These are phyloP conservation scores for Nothomitra cinnamomea DNA, from an alignment of 2,329 filamentous ascomycete species.

Conservation along the genomic window DNA sequence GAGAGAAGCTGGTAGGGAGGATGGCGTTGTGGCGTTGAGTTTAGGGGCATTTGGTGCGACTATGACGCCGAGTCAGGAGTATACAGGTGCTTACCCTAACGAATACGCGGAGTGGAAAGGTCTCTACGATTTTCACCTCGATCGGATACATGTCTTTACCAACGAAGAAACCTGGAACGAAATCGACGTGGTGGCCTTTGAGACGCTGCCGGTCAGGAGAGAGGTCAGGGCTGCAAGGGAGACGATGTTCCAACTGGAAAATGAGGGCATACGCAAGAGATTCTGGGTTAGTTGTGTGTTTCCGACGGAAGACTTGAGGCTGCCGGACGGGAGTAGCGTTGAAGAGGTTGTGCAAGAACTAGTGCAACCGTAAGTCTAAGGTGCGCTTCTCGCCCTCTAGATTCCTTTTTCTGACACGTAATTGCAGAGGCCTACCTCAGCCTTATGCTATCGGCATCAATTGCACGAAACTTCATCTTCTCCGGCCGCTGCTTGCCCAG, in stretches of 20 bases:
- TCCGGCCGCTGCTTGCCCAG: slow-evolving; percentile 14
- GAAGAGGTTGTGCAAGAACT: slow-evolving; percentile 26
- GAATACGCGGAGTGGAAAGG: slow-evolving; percentile 26
- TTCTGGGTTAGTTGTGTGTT: slow-evolving; percentile 51
- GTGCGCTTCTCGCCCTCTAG: neutral
- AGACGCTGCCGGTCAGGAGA: slow-evolving; percentile 46
- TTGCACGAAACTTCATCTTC: slow-evolving; percentile 32
- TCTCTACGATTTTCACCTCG: slow-evolving; percentile 39
- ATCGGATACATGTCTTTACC: slow-evolving; percentile 35
- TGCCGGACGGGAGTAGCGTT: slow-evolving; percentile 39
- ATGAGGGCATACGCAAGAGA: slow-evolving; percentile 19
- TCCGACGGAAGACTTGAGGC: slow-evolving; percentile 31
- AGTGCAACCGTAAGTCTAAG: slow-evolving; percentile 10
- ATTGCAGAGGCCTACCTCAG: slow-evolving; percentile 9
- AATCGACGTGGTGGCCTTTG: slow-evolving; percentile 41
- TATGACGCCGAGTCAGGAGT: slow-evolving; percentile 49
- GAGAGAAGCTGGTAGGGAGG: slow-evolving; percentile 18
- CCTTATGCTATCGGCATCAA: slow-evolving; percentile 53
- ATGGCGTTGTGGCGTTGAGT: slow-evolving; percentile 35
- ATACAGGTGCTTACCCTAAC: slow-evolving; percentile 41
- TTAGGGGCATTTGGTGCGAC: slow-evolving; percentile 50
- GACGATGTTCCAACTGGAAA: slow-evolving; percentile 19
- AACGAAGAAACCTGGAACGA: slow-evolving; percentile 23
- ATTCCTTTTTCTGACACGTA: neutral
- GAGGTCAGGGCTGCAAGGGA: slow-evolving; percentile 42